phyloP scores from a whole-genome alignment of 495 filamentous ascomycete species.

The Penicillium dipodomyicola region DNA sequence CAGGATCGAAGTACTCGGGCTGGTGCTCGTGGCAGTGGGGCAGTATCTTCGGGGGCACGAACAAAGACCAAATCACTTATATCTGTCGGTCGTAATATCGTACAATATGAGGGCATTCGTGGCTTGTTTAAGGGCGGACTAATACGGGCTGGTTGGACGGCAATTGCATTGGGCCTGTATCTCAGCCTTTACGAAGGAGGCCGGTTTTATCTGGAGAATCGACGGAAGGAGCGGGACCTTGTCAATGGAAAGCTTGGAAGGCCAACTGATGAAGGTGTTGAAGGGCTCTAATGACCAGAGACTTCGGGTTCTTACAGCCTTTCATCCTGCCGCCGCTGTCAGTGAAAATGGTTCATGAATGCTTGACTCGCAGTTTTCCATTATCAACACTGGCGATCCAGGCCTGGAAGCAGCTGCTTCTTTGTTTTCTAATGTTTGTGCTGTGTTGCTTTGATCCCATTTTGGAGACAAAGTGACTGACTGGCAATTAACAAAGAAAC shows the following conservation, averaged over 20 bases:
- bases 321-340: background rate
- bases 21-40: conserved; percentile 2
- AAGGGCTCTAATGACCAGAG: conserved; percentile 1
- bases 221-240: conserved; percentile 24
- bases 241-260: background rate
- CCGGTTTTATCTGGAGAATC: conserved; percentile 63
- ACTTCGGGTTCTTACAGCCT: background rate
- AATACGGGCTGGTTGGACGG: conserved; percentile 76
- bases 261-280: conserved; percentile 4
- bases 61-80: conserved; percentile 32
- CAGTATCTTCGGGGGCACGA: conserved; percentile 13
- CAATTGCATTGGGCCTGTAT: conserved; percentile 77
- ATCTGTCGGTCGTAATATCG: conserved; percentile 60
- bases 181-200: conserved; percentile 82
- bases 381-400: background rate
- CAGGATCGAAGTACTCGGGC: background rate
- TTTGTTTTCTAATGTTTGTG: background rate
- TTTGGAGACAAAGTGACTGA: too few relatives aligned
- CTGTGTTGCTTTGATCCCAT: background rate
- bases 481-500: background rate
- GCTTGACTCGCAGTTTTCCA: background rate
- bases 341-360: background rate
- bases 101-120: conserved; percentile 59
- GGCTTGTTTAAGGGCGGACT: conserved; percentile 77
- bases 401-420: background rate